Conservation (phyloP, 139 green algal genomes). For the Parachlorella kessleri region DNA sequence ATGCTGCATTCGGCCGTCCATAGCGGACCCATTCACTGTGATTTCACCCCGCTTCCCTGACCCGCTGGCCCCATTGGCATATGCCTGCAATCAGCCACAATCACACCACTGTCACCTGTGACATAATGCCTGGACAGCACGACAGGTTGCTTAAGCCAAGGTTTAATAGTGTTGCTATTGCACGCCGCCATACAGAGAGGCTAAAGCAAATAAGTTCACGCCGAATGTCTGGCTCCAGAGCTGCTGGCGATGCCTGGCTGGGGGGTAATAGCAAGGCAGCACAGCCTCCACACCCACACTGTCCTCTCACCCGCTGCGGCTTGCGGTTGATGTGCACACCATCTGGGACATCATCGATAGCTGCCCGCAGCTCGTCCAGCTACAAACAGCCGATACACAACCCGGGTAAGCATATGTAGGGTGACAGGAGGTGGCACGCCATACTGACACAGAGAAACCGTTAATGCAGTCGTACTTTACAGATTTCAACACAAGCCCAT, state of each 20-base stretch:
- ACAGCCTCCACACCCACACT: too few species aligned
- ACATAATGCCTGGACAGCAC: too few species aligned
- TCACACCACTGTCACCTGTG: background rate
- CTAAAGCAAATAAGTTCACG: too few species aligned
- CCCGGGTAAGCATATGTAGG: background rate
- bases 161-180: too few species aligned
- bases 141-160: too few species aligned
- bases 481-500: too few species aligned
- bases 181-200: too few species aligned
- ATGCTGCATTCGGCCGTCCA: slow-evolving; percentile 28
- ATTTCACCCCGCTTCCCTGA: slow-evolving; percentile 6
- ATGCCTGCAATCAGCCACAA: background rate
- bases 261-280: slow-evolving; percentile 4
- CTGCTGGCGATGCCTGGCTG: background rate
- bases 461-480: too few species aligned
- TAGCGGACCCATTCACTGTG: slow-evolving; percentile 6
- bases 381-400: too few species aligned
- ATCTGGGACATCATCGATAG: slow-evolving; percentile 64
- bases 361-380: slow-evolving; percentile 59
- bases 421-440: too few species aligned
- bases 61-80: background rate
- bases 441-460: too few species aligned
- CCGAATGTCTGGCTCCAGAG: too few species aligned
- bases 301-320: slow-evolving; percentile 32
- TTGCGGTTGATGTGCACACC: slow-evolving; percentile 50